Conservation (phyloP, 1,284 basidiomycete species). For the Melampsora occidentalis region DNA sequence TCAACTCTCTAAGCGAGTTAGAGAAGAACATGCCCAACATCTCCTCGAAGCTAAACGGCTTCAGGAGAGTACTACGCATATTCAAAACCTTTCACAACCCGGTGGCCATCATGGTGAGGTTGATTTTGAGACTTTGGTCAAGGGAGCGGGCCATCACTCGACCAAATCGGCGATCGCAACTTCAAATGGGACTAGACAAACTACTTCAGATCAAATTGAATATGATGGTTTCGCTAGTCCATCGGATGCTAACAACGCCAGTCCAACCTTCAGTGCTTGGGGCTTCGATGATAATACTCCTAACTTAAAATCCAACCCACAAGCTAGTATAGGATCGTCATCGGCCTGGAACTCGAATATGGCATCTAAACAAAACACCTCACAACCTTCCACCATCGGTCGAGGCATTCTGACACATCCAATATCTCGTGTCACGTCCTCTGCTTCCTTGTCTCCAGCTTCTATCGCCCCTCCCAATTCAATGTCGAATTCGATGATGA, state of each 20-base stretch:
- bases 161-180: not conserved
- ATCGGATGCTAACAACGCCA: conserved; percentile 4
- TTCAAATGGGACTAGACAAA: not conserved
- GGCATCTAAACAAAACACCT: not conserved
- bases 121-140: conserved; percentile 51
- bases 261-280: conserved; percentile 30
- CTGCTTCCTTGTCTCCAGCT: not conserved
- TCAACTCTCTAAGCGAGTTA: conserved; percentile 68
- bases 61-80: conserved; percentile 61
- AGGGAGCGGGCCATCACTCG: conserved; percentile 44
- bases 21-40: conserved; percentile 78
- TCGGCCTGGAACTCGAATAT: not conserved
- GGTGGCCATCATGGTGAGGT: conserved; percentile 42
- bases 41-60: conserved; percentile 75
- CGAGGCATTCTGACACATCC: not conserved
- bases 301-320: conserved; percentile 18
- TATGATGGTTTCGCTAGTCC: not conserved
- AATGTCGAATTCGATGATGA: not conserved
- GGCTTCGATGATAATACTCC: conserved; percentile 23
- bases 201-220: not conserved
- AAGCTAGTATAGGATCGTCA: conserved; percentile 47
- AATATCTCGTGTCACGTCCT: not conserved
- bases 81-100: conserved; percentile 56
- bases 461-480: not conserved
- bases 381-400: not conserved